Evolutionary conservation across 805 yeast genomes (phyloP).

Genomic region (Kluyveromyces starmeri): DNA sequence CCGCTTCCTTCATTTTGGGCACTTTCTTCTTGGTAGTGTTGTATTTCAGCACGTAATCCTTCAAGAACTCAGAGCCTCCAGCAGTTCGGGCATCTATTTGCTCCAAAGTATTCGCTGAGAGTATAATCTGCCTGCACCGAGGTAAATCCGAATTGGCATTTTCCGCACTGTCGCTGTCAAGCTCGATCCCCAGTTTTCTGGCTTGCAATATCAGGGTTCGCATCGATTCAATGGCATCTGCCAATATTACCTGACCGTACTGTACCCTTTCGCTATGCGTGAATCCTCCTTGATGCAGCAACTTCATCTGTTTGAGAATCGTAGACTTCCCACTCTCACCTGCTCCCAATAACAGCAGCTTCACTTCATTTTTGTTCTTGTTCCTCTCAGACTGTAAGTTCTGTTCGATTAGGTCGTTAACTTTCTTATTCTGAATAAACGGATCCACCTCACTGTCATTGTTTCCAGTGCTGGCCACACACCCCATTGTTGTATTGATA

Average conservation of each 20-base stretch:
- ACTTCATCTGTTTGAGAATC: slow-evolving; percentile 77
- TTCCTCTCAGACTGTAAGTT: slow-evolving; percentile 44
- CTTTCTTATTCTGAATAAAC: slow-evolving; percentile 42
- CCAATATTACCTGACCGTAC: slow-evolving; percentile 86
- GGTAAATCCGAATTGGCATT: slow-evolving; percentile 35
- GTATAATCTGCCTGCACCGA: slow-evolving; percentile 39
- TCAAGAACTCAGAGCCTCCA: slow-evolving; percentile 54
- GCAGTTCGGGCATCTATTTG: slow-evolving; percentile 58
- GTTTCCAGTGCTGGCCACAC: slow-evolving; percentile 43
- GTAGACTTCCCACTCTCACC: slow-evolving; percentile 96
- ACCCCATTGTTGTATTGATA: slow-evolving; percentile 46
- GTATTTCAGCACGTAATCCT: slow-evolving; percentile 56
- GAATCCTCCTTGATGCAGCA: slow-evolving; percentile 82
- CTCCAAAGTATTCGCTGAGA: slow-evolving; percentile 50
- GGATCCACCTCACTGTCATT: slow-evolving; percentile 41
- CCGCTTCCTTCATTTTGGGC: slow-evolving; percentile 11
- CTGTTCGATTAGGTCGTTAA: slow-evolving; percentile 59
- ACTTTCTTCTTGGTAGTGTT: slow-evolving; percentile 42
- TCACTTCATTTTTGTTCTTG: slow-evolving; percentile 50
- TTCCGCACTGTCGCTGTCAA: slow-evolving; percentile 49
- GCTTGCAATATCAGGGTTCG: slow-evolving; percentile 70
- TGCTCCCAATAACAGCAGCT: slow-evolving; percentile 76
- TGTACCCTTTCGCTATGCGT: slow-evolving; percentile 67
- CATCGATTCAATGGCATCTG: slow-evolving; percentile 82
- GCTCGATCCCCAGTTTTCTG: slow-evolving; percentile 48